Base-by-base conservation (phyloP, 805 yeast genomes). In the Yamadazyma endophytica region DNA sequence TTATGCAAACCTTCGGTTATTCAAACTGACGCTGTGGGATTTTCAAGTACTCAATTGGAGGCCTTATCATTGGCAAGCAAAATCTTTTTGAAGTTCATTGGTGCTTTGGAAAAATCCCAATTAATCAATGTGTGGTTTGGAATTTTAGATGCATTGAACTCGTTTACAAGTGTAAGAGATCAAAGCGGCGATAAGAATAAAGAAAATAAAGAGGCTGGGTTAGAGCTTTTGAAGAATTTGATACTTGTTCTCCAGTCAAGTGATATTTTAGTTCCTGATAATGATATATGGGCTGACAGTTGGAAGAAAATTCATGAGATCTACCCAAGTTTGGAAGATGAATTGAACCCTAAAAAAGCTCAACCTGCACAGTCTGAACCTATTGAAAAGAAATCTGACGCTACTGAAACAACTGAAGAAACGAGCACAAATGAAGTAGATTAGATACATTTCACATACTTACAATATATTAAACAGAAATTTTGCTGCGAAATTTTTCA, bases 61-160 rank as follows among this genome's bases (percentile, higher is more conserved):
- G 77, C 83, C 1, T 65, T 92, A 33, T 66, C 75, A 9, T 56
- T 85, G 28, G 66, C 82, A 8, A 78, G 94, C 35, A 83, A 82
- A 47, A 62, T 50, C 20, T 73, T 60, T 32, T 53, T 66, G 28
- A 54, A 58, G 26, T 50, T 58, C 40, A 55, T 53, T 13, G 51
- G 54, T 22, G 43, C 56, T 6, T 43, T 62, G 18, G 29, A 37
- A 8, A 32, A 24, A 3, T 13, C 27, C 12, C 59, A 55, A 17
- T 31, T 45, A 13, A 46, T 50, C 8, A 38, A 34, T 6, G 46
- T 56, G 9, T 66, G 72, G 72, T 37, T 59, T 18, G 56, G 50
- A 2, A 49, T 63, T 9, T 43, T 66, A 16, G 58, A 58, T n/a
- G 45, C 54, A 26, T 54, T 62, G 35, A 44, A 41, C n/a, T 40